Base-by-base conservation (phyloP, 2,329 filamentous ascomycete genomes). In the Fusarium austroafricanum region DNA sequence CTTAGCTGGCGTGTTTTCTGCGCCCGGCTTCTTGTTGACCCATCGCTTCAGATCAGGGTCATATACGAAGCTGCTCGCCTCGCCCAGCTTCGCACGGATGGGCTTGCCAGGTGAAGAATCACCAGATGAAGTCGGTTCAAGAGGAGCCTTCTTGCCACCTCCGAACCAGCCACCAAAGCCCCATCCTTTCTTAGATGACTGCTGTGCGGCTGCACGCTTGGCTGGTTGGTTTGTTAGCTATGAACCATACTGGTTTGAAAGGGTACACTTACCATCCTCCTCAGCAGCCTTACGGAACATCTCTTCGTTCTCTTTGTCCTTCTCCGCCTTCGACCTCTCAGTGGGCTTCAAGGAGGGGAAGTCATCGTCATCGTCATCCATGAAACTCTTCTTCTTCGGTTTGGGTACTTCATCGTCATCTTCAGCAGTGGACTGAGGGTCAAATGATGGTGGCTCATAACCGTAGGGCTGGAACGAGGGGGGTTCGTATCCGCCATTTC, bases 11-110 rank as follows among this genome's bases (percentile, higher is more conserved):
- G 81, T 81, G 42, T 86, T 87, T 55, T 91, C 90, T 10, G 87
- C 86, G 14, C 90, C 90, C 12, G 89, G 88, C 77, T 97, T 97
- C 83, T 97, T 97, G 83, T 99, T 98, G 77, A 99, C 86, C 96
- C 96, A 99, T 77, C 96, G 94, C 83, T 97, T 96, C 52, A 97
- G 86, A n/a, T 97, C 92, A 4, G 94, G 92, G 75, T 99, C 96
- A 75, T 96, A 99, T 71, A 95, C 91, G 79, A 99, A 97, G 44
- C 90, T 93, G 78, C 89, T 97, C 75, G 96, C 89, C 79, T 99
- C 96, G 64, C 95, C 96, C 10, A 99, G 87, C 75, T 99, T 99
- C 65, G 96, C 96, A 72, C 88, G 89, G 77, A 97, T 92, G n/a
- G 94, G 83, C 75, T 90, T 90, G 75, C 84, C 85, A 6, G 83